Conservation (phyloP, 2,329 filamentous ascomycete species). For the Ceratocystis eucalypticola region DNA sequence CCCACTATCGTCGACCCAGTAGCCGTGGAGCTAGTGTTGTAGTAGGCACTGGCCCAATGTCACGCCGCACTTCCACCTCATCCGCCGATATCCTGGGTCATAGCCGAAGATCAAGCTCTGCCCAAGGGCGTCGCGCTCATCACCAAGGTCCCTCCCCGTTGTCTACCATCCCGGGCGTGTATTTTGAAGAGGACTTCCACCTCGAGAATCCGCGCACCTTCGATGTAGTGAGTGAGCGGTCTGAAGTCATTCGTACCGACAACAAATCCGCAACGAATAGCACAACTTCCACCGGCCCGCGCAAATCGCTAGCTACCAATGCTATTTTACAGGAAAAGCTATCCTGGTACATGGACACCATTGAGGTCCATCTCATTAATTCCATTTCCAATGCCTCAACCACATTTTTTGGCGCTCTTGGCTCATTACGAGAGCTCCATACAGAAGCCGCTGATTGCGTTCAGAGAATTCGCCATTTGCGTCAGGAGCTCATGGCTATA, state of each 20-base stretch:
- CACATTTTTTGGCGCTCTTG: conserved; percentile 89
- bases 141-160: conserved; percentile 67
- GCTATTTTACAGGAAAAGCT: conserved; percentile 95
- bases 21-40: conserved; percentile 27
- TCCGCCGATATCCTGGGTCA: conserved; percentile 27
- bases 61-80: conserved; percentile 32
- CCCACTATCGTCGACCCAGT: conserved; percentile 35
- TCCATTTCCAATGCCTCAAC: conserved; percentile 92
- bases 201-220: conserved; percentile 93
- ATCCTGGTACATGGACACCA: conserved; percentile 99
- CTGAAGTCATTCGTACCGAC: conserved; percentile 73
- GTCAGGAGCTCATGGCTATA: conserved; percentile 64
- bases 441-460: conserved; percentile 87
- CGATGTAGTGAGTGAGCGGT: conserved; percentile 89
- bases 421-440: conserved; percentile 80
- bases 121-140: conserved; percentile 35
- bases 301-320: conserved; percentile 87
- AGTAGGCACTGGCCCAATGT: conserved; percentile 19
- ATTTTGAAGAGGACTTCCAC: conserved; percentile 90
- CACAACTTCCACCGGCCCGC: conserved; percentile 34
- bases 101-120: conserved; percentile 11
- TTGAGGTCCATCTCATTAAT: conserved; percentile 91
- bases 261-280: conserved; percentile 45
- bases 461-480: conserved; percentile 64
- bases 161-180: conserved; percentile 82